These are phyloP conservation scores for Tetradesmus lagerheimii DNA, from an alignment of 139 green algal species.

Conservation along the genomic window DNA sequence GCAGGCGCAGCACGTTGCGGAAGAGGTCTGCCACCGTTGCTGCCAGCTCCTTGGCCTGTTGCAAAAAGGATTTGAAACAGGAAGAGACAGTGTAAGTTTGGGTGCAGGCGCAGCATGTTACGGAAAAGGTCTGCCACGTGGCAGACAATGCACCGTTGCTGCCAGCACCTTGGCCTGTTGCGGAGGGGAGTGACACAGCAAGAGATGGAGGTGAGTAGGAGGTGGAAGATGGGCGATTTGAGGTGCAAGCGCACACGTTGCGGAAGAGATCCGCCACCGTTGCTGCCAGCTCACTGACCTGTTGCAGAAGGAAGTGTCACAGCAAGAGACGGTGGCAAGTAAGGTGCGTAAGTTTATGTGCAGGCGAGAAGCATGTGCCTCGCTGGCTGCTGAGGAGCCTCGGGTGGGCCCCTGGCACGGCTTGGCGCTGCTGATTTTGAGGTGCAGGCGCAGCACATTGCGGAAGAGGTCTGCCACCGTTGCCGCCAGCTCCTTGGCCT, in stretches of 20 bases:
- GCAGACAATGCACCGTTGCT: no score
- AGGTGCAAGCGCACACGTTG: conserved; percentile 49
- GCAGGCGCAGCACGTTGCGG: conserved; percentile 65
- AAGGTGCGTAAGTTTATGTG: no score
- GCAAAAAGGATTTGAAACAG: no score
- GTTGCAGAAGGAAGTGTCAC: no score
- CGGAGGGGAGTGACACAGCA: no score
- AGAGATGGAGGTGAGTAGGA: no score
- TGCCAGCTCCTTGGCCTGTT: no score
- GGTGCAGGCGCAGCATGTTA: conserved; percentile 65
- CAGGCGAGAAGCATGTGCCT: no score
- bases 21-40: conserved; percentile 55
- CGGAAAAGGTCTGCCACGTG: conserved; percentile 71
- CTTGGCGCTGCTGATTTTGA: conserved; percentile 56
- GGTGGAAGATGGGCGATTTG: no score
- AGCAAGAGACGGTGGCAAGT: no score
- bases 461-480: conserved; percentile 71
- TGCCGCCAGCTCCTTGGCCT: conserved; percentile 47
- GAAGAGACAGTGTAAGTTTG: no score
- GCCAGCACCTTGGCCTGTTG: conserved; percentile 48
- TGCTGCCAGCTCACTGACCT: conserved; percentile 46
- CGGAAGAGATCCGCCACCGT: conserved; percentile 68
- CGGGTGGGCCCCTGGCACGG: not conserved
- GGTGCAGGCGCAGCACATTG: conserved; percentile 44
- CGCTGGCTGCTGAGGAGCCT: not conserved